Conservation (phyloP, 2,329 filamentous ascomycete species). For the Hymenoscyphus occultus region DNA sequence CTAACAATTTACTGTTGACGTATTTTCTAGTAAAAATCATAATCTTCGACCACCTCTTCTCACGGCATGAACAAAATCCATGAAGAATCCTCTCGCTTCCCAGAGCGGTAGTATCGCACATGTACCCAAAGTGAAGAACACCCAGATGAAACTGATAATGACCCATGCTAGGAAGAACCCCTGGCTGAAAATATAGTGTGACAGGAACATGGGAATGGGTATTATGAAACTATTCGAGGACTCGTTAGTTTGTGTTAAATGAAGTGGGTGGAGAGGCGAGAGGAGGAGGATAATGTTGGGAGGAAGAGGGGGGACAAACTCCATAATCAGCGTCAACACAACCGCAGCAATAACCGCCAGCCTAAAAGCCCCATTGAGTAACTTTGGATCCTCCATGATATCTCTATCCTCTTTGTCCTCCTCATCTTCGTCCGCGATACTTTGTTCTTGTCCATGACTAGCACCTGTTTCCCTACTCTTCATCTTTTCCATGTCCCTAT, state of each 20-base stretch:
- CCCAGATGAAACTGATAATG: constrained; percentile 17
- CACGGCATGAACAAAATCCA: background rate
- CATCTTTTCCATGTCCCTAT: constrained; percentile 4
- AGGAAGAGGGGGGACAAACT: constrained; percentile 5
- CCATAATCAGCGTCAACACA: constrained; percentile 6
- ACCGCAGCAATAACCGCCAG: background rate
- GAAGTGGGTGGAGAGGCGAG: background rate
- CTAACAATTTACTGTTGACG: too few species aligned
- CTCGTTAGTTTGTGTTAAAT: background rate
- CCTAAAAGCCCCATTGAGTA: constrained; percentile 4
- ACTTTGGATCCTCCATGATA: constrained; percentile 9
- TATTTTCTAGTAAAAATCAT: too few species aligned
- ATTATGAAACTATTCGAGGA: background rate
- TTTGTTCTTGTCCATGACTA: background rate
- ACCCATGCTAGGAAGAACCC: constrained; percentile 17
- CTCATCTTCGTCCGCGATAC: background rate
- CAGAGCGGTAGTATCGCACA: constrained; percentile 17
- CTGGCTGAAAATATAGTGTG: constrained; percentile 15
- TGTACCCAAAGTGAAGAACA: constrained; percentile 13
- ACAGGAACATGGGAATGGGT: constrained; percentile 17
- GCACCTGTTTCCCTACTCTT: background rate
- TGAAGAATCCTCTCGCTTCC: constrained; percentile 12
- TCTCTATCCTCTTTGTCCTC: constrained; percentile 4
- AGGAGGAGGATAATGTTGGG: constrained; percentile 6
- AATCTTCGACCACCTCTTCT: too few species aligned